Percentiles rank a stretch among this genome's conserved stretches.
phyloP scores from a whole-genome alignment of 768 basidiomycete species.

The Coprinopsis sp. region DNA sequence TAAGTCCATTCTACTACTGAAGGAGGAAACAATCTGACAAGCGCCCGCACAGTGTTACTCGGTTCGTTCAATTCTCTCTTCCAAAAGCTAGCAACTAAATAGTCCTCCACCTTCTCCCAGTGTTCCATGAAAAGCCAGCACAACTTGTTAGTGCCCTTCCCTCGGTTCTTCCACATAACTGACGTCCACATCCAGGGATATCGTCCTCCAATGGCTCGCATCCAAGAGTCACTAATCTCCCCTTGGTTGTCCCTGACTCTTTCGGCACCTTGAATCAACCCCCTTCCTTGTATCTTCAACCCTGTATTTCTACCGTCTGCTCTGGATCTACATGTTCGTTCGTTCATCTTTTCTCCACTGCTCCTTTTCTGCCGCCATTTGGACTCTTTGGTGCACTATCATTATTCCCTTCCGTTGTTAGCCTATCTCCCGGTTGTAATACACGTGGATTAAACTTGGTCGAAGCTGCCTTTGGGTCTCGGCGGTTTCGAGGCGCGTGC shows the following conservation, averaged over 20 bases:
- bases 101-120: conserved; percentile 34
- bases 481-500: not conserved
- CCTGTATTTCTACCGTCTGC: not conserved
- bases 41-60: conserved; percentile 62
- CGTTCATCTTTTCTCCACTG: not conserved
- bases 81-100: not conserved
- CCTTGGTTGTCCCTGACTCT: no score
- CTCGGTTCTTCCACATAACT: conserved; percentile 3
- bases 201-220: conserved; percentile 84
- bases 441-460: not conserved
- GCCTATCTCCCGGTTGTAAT: not conserved
- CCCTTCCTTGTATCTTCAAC: not conserved
- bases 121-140: conserved; percentile 97
- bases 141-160: conserved; percentile 59
- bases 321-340: not conserved
- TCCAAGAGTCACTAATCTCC: conserved; percentile 8
- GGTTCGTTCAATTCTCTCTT: conserved; percentile 35
- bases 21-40: not conserved
- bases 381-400: conserved; percentile 1
- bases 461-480: not conserved
- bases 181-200: conserved; percentile 48
- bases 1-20: conserved; percentile 35
- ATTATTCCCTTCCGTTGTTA: not conserved
- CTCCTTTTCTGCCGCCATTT: no score
- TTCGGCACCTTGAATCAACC: not conserved